Evolutionary conservation across 2,329 filamentous ascomycete species (phyloP).

Genomic region (Aspergillus caelatus): DNA sequence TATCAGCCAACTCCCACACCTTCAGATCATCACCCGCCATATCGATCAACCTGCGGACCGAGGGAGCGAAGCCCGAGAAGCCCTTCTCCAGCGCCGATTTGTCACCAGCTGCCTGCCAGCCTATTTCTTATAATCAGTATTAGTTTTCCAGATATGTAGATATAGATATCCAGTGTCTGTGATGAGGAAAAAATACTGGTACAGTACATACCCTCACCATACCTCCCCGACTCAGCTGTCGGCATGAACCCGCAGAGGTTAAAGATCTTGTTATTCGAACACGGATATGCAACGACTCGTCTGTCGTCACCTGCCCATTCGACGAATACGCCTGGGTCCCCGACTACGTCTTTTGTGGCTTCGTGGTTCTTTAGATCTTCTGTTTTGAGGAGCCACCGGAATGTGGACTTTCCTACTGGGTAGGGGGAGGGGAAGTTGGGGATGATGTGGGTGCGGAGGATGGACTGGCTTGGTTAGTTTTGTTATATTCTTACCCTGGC

Average conservation of each 20-base stretch:
- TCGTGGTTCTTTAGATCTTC: conserved; percentile 16
- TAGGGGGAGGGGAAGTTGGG: conserved; percentile 21
- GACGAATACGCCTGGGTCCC: conserved; percentile 39
- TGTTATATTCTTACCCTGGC: neutral
- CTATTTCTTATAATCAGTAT: conserved; percentile 8
- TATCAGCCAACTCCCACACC: conserved; percentile 63
- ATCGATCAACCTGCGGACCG: conserved; percentile 19
- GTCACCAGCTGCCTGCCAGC: conserved; percentile 24
- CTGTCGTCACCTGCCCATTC: conserved; percentile 48
- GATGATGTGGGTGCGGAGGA: conserved; percentile 22
- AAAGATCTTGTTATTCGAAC: conserved; percentile 46
- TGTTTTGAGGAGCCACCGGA: conserved; percentile 29
- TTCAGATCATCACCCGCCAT: conserved; percentile 52
- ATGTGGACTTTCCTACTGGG: conserved; percentile 28
- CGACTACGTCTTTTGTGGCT: conserved; percentile 16
- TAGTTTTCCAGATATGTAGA: too few species aligned
- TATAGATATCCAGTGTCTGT: too few species aligned
- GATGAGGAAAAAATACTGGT: too few species aligned
- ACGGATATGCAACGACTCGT: conserved; percentile 51
- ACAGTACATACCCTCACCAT: conserved; percentile 17
- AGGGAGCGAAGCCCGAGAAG: conserved; percentile 23
- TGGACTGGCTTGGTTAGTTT: conserved; percentile 19
- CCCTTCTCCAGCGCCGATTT: conserved; percentile 16
- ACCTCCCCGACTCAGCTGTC: conserved; percentile 40
- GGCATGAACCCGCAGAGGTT: conserved; percentile 54